These are phyloP conservation scores for Leccinum disarticulatum DNA, from an alignment of 768 basidiomycete species.

Conservation along the genomic window DNA sequence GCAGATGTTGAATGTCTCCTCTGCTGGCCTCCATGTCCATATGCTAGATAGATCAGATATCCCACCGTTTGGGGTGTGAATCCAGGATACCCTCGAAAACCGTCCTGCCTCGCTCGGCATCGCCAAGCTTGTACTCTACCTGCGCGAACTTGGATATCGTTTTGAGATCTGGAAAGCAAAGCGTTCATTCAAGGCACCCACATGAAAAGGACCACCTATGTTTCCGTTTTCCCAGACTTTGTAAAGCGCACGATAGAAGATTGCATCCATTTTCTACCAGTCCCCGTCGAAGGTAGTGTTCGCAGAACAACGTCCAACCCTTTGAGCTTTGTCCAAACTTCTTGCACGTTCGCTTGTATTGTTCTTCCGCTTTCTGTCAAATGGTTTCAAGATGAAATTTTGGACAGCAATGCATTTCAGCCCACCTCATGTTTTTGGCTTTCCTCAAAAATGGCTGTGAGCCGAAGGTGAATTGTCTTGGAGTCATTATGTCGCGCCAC, in stretches of 20 bases:
- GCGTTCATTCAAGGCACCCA: constrained; percentile 1
- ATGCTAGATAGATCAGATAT: constrained; percentile 95
- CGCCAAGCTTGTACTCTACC: constrained; percentile 92
- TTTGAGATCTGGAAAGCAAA: constrained; percentile 71
- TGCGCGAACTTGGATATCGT: constrained; percentile 95
- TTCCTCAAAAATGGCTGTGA: constrained; percentile 83
- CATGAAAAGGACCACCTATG: constrained; percentile 54
- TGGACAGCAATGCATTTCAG: constrained; percentile 11
- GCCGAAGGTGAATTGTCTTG: constrained; percentile 82
- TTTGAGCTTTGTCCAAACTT: constrained; percentile 95
- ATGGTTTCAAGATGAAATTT: not conserved
- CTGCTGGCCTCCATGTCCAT: constrained; percentile 93
- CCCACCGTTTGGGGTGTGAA: constrained; percentile 92
- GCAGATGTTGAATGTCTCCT: constrained; percentile 72
- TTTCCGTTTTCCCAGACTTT: constrained; percentile 90
- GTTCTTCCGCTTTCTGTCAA: constrained; percentile 85
- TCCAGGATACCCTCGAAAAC: constrained; percentile 96
- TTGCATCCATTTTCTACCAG: constrained; percentile 79
- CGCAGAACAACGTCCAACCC: constrained; percentile 88
- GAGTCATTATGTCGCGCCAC: constrained; percentile 90
- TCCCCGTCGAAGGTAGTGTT: constrained; percentile 74
- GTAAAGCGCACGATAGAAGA: constrained; percentile 82
- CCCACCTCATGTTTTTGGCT: constrained; percentile 77
- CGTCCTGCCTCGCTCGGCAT: constrained; percentile 92
- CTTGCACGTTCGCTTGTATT: constrained; percentile 84